Evolutionary conservation across 805 yeast genomes (phyloP).

Genomic region (Wickerhamomyces queroliae): DNA sequence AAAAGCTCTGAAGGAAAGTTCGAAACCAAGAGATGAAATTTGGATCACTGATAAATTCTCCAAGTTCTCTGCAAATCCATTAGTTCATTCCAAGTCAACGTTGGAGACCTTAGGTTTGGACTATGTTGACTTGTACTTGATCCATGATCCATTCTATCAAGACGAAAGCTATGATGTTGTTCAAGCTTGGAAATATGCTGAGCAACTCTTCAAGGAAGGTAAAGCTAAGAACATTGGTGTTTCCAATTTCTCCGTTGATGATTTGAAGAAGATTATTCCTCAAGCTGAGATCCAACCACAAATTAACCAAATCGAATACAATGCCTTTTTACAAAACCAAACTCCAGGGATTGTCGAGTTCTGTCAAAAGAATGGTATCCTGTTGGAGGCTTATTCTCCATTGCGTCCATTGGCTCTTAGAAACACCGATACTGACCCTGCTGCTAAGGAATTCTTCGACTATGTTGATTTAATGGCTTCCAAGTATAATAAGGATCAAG

Average conservation of each 20-base stretch:
- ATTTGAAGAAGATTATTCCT: constrained; percentile 37
- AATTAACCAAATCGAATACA: constrained; percentile 62
- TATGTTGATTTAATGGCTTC: constrained; percentile 37
- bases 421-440: constrained; percentile 36
- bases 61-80: constrained; percentile 29
- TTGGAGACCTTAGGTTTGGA: constrained; percentile 35
- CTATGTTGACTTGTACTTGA: constrained; percentile 46
- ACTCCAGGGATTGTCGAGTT: constrained; percentile 49
- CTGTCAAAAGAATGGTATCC: constrained; percentile 41
- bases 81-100: constrained; percentile 31
- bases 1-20: constrained; percentile 35
- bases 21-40: constrained; percentile 41
- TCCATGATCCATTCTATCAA: constrained; percentile 39
- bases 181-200: constrained; percentile 49
- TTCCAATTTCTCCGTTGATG: constrained; percentile 47
- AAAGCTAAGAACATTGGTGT: constrained; percentile 54
- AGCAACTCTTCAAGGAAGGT: constrained; percentile 43
- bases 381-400: constrained; percentile 64
- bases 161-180: constrained; percentile 33
- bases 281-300: constrained; percentile 39
- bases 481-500: constrained; percentile 54
- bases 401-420: constrained; percentile 54
- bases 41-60: constrained; percentile 52
- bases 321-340: constrained; percentile 66
- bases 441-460: constrained; percentile 33